phyloP scores from a whole-genome alignment of 805 yeast species.

The Candida montana region DNA sequence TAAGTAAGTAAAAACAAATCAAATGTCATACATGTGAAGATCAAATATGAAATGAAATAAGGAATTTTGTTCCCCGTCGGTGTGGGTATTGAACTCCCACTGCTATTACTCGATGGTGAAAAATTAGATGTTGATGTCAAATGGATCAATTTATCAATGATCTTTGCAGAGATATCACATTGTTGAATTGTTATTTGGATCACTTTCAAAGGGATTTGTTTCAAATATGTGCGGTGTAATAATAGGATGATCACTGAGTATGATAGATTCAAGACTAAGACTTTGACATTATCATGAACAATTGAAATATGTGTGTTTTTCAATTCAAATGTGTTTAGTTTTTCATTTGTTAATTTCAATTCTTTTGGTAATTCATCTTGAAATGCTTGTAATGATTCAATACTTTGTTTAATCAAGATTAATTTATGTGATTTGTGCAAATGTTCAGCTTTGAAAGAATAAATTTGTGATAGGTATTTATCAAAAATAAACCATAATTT shows the following conservation, averaged over 20 bases:
- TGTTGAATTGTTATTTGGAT: conserved; percentile 23
- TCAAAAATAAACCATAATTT: conserved; percentile 29
- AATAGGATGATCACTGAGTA: conserved; percentile 24
- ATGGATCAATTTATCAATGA: conserved; percentile 16
- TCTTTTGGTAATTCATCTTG: conserved; percentile 22
- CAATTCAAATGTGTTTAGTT: neutral
- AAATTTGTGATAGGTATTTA: conserved; percentile 28
- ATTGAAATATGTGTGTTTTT: neutral
- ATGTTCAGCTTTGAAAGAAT: conserved; percentile 30
- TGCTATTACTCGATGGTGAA: too few species aligned
- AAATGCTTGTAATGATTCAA: conserved; percentile 19
- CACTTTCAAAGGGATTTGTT: conserved; percentile 26
- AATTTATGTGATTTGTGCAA: conserved; percentile 29
- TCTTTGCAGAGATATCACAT: conserved; percentile 20
- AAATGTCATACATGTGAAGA: conserved; percentile 29
- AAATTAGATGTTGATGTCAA: neutral
- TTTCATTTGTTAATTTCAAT: conserved; percentile 9
- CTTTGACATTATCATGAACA: conserved; percentile 16
- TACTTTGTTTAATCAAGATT: conserved; percentile 27
- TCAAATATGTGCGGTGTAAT: conserved; percentile 28
- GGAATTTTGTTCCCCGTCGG: conserved; percentile 18
- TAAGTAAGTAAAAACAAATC: conserved; percentile 28
- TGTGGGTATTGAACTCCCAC: neutral
- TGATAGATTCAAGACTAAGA: conserved; percentile 27
- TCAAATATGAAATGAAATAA: conserved; percentile 28